These are phyloP conservation scores for Eimeria acervulina DNA, from an alignment of 169 alveolate species.

Conservation along the genomic window DNA sequence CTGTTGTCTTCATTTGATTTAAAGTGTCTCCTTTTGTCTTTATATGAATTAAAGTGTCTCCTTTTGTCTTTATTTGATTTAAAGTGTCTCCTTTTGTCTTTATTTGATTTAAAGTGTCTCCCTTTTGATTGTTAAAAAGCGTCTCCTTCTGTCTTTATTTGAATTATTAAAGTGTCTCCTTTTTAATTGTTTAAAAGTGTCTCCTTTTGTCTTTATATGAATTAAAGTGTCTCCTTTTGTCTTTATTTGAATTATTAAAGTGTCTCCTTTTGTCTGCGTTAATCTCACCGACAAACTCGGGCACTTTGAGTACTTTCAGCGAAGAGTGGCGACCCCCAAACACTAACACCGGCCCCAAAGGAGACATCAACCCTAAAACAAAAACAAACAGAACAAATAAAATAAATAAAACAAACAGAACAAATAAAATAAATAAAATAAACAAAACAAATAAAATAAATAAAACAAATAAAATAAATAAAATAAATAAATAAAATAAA, in stretches of 20 bases:
- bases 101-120: no score
- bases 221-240: background rate
- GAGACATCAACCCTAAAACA: slow-evolving; percentile 25
- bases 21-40: background rate
- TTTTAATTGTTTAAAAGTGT: background rate
- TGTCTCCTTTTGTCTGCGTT: background rate
- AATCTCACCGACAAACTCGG: slow-evolving; percentile 45
- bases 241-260: no score
- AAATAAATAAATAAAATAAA: no score
- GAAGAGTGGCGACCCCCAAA: slow-evolving; percentile 1
- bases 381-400: background rate
- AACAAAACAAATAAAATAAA: no score
- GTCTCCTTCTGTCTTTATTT: background rate
- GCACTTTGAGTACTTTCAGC: slow-evolving; percentile 3
- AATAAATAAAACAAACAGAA: no score
- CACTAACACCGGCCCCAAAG: slow-evolving; percentile 37
- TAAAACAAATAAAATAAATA: no score
- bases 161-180: no score
- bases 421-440: no score
- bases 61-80: background rate
- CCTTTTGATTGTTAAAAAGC: no score
- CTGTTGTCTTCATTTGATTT: background rate
- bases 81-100: background rate
- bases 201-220: background rate
- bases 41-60: background rate